Evolutionary conservation across 306 rosid genomes (phyloP), one percentile per base, ranked within the genome.

Genomic region (Dalbergia oliveri): DNA sequence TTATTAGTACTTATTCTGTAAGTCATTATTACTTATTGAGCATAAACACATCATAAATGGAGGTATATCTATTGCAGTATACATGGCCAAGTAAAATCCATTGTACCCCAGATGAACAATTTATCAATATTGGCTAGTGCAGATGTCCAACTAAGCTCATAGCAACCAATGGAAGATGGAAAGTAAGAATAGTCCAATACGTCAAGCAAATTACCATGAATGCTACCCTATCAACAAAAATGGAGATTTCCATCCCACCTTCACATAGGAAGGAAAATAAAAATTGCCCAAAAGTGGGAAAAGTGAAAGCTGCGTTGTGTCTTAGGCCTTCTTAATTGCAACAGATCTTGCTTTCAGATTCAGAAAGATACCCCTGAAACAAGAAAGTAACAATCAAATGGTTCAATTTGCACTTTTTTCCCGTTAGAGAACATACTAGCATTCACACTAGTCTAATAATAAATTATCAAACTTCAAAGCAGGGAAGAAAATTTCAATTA

Each of bases 301-400:
- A 77, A 73, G 11, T 34, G 75, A 47, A 16, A 53, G 53, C 19
- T 64, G 11, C 72, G 35, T 39, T 39, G 6, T 75, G 56, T 37
- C 47, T 72, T 89, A 92, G 4, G 69, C 90, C 89, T 87, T 83
- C 87, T 93, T 94, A 43, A 88, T 72, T 56, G 90, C 87, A 69
- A 57, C 93, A 5, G 97, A 84, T 75, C 92, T 87, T 83, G 99
- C 98, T 88, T 93, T 93, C 79, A 90, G 89, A 87, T 93, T 91
- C 73, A 95, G 87, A 84, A 95, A 95, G 82, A 95, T 88, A 58
- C 85, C 97, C n/a, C 97, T 94, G 94, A 45, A 44, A 47, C 83
- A 72, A 86, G 16, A 73, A 66, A 79, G n/a, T 39, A 80, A 58
- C 41, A 66, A 70, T 35, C 19, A 59, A 41, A 19, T 56, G 33